Evolutionary conservation across 2,329 filamentous ascomycete species (phyloP), one percentile per base, ranked within the genome.

Genomic region (Trichoderma pleuroti): DNA sequence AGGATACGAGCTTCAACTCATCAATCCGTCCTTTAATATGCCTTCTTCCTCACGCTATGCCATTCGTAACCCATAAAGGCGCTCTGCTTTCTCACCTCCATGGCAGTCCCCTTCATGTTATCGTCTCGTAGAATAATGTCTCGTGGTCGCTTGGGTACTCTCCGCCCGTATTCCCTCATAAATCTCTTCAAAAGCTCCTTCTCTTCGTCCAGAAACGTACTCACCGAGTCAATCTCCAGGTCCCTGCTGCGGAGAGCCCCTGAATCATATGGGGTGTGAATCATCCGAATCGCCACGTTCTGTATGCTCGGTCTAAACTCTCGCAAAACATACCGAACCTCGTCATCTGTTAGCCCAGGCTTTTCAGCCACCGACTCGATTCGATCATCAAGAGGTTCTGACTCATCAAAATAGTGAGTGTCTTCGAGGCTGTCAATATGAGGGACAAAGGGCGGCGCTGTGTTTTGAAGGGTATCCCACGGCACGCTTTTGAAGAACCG

Each of bases 21-120:
- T 28, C 46, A 52, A 49, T 42, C 52, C 65, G 6, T 70, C 72
- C 60, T 74, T 71, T n/a, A 71, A 63, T 79, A 81, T 4, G 78
- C 77, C 11, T 76, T 76, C 1, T 80, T 79, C 46, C 79, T 76
- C 77, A 80, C 80, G 71, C 90, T 84, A 14, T 90, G 87, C 85
- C 96, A 98, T 2, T 92, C 93, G 78, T 99, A 99, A 1, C 95
- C 95, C 72, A 97, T 81, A 80, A 98, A 98, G 0, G 93, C 94
- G 30, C 88, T 92, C 78, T 87, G 87, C 81, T 95, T 97, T 71
- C 96, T 88, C 73, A 96, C 86, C 74, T 93, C 90, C 80, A 98
- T 83, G n/a, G 92, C 93, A 18, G 86, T 84, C 52, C 85, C 86
- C 52, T 89, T 91, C 8, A 91, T 86, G 10, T 84, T 81, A 30